Conservation (phyloP, 306 rosid species). For the Sphenostylis stenocarpa region DNA sequence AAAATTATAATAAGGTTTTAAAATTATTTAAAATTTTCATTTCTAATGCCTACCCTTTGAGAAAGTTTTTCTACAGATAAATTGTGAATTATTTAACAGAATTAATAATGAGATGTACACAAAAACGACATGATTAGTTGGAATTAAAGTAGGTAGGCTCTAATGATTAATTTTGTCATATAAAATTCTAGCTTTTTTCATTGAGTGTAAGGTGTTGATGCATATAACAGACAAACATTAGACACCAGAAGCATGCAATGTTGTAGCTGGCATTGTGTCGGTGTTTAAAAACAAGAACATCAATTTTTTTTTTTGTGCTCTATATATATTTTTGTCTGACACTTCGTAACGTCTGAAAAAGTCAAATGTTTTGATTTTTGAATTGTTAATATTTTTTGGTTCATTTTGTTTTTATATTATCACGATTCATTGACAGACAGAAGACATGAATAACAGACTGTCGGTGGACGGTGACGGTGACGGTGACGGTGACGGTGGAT, state of each 20-base stretch:
- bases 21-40: no score
- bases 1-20: no score
- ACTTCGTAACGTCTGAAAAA: background rate
- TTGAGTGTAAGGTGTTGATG: background rate
- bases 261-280: constrained; percentile 41
- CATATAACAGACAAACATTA: background rate
- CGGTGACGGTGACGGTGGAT: background rate
- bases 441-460: background rate
- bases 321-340: background rate
- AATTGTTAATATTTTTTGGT: background rate
- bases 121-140: background rate
- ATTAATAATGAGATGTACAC: no score
- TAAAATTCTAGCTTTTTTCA: background rate
- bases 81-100: no score
- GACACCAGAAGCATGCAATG: background rate
- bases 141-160: background rate
- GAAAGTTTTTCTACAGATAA: no score
- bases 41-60: no score
- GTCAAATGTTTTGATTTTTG: background rate
- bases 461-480: background rate
- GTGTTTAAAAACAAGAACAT: background rate
- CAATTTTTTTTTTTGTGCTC: no score
- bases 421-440: background rate
- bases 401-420: background rate
- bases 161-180: background rate